Evolutionary conservation across 345 rosid species (phyloP), one percentile per base, ranked within the genome.

Genomic region (Eucalyptus dawsonii): DNA sequence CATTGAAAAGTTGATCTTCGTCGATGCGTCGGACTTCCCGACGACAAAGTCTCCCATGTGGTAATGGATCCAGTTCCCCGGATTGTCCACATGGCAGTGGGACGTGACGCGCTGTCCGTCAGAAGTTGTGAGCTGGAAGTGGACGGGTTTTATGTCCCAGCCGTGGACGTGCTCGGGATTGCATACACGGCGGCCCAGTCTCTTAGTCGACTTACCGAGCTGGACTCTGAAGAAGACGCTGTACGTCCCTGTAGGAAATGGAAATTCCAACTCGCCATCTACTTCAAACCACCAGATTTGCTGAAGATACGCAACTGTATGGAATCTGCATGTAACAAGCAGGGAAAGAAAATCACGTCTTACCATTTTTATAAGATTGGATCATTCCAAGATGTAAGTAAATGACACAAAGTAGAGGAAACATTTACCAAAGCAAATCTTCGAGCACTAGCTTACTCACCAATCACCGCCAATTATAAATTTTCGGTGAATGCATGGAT

Each of bases 241-340:
- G 53, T 97, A 96, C 14, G 93, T 95, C 67, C 99, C 99, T 5
- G 87, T 65, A 9, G 98, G 98, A 88, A 96, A 95, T 53, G 95
- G 96, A 88, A 97, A 96, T 90, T 95, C 96, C n/a, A 96, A 83
- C 89, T 95, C 95, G 50, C 99, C 99, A 69, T 93, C 96, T 60
- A 95, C 98, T 90, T 97, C 98, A 51, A 96, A 95, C 99, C 99
- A 96, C 99, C 99, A 97, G 54, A 95, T 94, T 91, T 97, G 99
- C 91, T 96, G 99, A 44, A 97, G 97, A 92, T 97, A 97, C 17
- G 99, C 97, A 56, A 95, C 95, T 40, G 95, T 91, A 5, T 92
- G 92, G 89, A 96, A 97, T 91, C 99, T 96, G 86, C 91, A 90
- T 21, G 25, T 80, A 83, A 9, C 62, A n/a, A 54, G 16, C 29